These are phyloP conservation scores for Penstemon eatonii DNA, from an alignment of 257 asterid genomes.

Conservation along the genomic window DNA sequence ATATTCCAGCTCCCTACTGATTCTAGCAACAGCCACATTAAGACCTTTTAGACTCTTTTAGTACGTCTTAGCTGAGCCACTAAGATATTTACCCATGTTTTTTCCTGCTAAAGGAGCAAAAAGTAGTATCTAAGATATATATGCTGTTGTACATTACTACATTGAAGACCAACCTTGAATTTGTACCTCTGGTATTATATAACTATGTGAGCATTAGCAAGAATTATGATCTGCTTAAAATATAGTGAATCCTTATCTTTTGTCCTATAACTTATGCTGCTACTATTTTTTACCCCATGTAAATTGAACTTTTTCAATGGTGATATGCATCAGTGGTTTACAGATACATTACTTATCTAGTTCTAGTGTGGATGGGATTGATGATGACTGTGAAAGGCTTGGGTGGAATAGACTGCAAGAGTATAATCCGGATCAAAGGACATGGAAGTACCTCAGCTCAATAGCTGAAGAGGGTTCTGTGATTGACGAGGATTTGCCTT, in stretches of 20 bases:
- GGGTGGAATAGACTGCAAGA: conserved; percentile 82
- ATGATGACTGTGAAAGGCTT: conserved; percentile 66
- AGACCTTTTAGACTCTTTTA: not conserved
- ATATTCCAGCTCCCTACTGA: not conserved
- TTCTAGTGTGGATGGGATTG: conserved; percentile 67
- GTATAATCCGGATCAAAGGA: conserved; percentile 58
- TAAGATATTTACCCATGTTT: too few relatives aligned
- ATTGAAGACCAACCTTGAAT: not conserved
- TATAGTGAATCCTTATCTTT: not conserved
- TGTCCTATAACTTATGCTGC: conserved; percentile 1
- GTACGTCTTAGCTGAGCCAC: too few relatives aligned
- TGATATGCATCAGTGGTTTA: conserved; percentile 64
- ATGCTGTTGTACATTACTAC: not conserved
- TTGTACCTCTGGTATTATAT: not conserved
- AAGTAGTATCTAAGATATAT: not conserved
- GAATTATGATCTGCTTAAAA: not conserved
- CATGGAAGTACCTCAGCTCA: conserved; percentile 72
- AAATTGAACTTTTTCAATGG: conserved; percentile 30
- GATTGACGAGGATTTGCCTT: conserved; percentile 57
- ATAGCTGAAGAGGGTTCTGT: conserved; percentile 47
- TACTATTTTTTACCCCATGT: conserved; percentile 10
- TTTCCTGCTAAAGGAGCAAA: conserved; percentile 4
- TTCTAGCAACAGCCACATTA: conserved; percentile 6
- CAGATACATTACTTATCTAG: conserved; percentile 80
- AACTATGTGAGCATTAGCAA: not conserved